Conservation (phyloP, 345 rosid genomes). For the Camelina sativa region DNA sequence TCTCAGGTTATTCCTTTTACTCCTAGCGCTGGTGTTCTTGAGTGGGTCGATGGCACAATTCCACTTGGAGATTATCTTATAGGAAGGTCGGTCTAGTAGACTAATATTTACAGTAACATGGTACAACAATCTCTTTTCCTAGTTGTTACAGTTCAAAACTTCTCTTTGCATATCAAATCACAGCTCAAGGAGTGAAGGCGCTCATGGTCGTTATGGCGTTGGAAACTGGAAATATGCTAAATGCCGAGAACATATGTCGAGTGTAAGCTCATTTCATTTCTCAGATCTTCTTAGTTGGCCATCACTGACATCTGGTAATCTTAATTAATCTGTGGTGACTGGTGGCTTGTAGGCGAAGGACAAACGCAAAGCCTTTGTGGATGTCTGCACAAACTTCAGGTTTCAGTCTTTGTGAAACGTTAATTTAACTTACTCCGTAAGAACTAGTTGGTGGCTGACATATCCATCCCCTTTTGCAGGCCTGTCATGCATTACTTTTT, state of each 20-base stretch:
- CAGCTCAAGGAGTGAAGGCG: constrained; percentile 88
- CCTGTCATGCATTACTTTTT: constrained; percentile 98
- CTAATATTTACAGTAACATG: constrained; percentile 20
- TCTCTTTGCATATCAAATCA: constrained; percentile 40
- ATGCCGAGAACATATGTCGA: constrained; percentile 83
- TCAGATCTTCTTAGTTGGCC: constrained; percentile 23
- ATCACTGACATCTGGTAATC: constrained; percentile 24
- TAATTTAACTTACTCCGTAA: background rate
- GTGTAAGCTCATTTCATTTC: constrained; percentile 56
- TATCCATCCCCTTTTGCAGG: constrained; percentile 55
- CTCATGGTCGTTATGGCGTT: constrained; percentile 83
- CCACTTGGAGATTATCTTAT: constrained; percentile 96
- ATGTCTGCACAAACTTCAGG: constrained; percentile 93
- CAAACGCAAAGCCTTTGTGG: constrained; percentile 79
- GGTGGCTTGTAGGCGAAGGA: constrained; percentile 69
- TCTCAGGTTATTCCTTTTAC: constrained; percentile 93
- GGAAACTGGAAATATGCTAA: constrained; percentile 83
- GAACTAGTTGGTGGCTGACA: constrained; percentile 24
- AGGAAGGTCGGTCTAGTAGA: constrained; percentile 63
- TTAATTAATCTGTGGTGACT: constrained; percentile 2
- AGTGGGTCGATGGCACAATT: constrained; percentile 97
- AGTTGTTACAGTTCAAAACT: constrained; percentile 19
- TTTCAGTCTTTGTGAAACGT: constrained; percentile 40
- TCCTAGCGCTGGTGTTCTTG: constrained; percentile 98
- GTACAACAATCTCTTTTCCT: constrained; percentile 5